phyloP scores from a whole-genome alignment of 495 filamentous ascomycete genomes.

The Penicillium coprophilum region DNA sequence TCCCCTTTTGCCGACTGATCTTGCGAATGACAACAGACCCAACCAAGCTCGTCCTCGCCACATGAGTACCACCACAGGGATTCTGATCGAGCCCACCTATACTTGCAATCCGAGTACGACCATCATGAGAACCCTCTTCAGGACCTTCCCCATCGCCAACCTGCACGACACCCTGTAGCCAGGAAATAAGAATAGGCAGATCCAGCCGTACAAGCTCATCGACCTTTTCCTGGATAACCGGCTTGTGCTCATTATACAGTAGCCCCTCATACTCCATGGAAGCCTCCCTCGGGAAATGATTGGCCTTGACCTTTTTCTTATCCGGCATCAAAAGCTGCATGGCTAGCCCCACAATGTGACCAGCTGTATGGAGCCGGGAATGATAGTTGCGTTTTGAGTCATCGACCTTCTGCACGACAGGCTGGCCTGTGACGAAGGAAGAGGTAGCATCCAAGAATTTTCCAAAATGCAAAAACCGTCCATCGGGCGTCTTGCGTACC shows the following conservation, averaged over 20 bases:
- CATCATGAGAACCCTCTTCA: slow-evolving; percentile 13
- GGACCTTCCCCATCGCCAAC: slow-evolving; percentile 46
- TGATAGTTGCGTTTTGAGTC: slow-evolving; percentile 53
- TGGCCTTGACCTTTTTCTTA: slow-evolving; percentile 61
- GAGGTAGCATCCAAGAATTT: slow-evolving; percentile 35
- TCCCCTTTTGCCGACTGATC: slow-evolving; percentile 59
- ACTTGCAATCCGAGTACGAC: slow-evolving; percentile 45
- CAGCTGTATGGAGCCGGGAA: slow-evolving; percentile 63
- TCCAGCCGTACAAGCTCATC: slow-evolving; percentile 52
- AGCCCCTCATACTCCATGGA: slow-evolving; percentile 59
- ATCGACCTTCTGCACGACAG: slow-evolving; percentile 54
- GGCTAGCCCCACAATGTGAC: slow-evolving; percentile 61
- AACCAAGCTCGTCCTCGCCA: slow-evolving; percentile 49
- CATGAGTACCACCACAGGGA: slow-evolving; percentile 67
- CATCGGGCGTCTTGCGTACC: slow-evolving; percentile 49
- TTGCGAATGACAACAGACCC: slow-evolving; percentile 59
- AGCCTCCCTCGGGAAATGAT: slow-evolving; percentile 60
- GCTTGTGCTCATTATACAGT: slow-evolving; percentile 59
- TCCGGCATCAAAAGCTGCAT: slow-evolving; percentile 52
- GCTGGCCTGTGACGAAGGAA: slow-evolving; percentile 37
- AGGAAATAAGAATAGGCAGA: slow-evolving; percentile 56
- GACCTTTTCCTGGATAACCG: slow-evolving; percentile 53
- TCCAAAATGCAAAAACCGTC: slow-evolving; percentile 59
- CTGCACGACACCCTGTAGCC: slow-evolving; percentile 38
- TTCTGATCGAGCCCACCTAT: slow-evolving; percentile 59